Evolutionary conservation across 2,329 filamentous ascomycete genomes (phyloP).

Genomic region (Aspergillus tamarii): DNA sequence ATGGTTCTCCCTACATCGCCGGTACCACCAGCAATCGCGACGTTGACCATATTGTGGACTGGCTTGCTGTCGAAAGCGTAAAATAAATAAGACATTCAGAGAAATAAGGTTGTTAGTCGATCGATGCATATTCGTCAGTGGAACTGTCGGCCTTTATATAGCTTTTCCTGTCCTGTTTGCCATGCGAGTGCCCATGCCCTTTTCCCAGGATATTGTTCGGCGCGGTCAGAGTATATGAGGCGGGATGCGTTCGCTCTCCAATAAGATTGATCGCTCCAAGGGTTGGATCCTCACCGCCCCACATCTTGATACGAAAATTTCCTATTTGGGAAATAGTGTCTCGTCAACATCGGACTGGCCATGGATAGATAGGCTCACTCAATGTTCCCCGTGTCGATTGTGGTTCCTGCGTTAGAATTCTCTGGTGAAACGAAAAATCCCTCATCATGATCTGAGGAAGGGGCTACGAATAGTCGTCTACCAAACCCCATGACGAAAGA

Average conservation of each 20-base stretch:
- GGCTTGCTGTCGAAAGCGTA: not conserved
- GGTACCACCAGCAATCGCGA: conserved; percentile 15
- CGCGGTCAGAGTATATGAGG: not conserved
- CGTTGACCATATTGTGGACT: conserved; percentile 8
- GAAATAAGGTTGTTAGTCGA: not conserved
- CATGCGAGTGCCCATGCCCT: not conserved
- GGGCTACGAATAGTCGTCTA: not conserved
- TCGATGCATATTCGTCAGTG: not conserved
- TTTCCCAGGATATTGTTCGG: not conserved
- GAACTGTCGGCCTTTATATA: not conserved
- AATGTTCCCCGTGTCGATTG: not conserved
- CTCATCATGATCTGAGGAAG: not conserved
- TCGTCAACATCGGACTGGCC: too few species aligned
- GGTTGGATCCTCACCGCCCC: not conserved
- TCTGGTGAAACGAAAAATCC: not conserved
- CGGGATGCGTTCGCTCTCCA: not conserved
- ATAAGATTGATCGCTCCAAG: not conserved
- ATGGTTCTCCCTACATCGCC: conserved; percentile 14
- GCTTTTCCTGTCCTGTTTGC: not conserved
- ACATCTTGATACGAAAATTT: not conserved
- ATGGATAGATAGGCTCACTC: not conserved
- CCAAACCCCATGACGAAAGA: not conserved
- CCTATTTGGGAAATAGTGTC: not conserved
- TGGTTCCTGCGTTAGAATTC: not conserved
- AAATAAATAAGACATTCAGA: not conserved